Conservation (phyloP, 2,329 filamentous ascomycete genomes). For the Rasamsonia emersonii region DNA sequence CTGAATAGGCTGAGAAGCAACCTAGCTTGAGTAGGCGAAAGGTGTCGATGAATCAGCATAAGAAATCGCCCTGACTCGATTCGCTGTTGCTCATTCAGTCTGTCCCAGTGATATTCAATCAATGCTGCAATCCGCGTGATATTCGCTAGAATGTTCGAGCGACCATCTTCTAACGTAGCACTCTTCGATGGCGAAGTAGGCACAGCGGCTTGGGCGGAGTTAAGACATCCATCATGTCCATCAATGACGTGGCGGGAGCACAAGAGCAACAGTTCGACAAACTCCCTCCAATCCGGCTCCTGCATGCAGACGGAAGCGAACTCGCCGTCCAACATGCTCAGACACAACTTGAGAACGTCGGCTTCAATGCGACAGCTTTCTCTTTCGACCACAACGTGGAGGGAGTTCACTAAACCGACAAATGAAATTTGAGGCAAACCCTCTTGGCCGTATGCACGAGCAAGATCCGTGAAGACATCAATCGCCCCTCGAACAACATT, state of each 20-base stretch:
- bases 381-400: constrained; percentile 24
- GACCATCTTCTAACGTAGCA: constrained; percentile 25
- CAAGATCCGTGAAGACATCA: constrained; percentile 32
- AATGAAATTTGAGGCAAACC: constrained; percentile 31
- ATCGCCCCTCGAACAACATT: constrained; percentile 33
- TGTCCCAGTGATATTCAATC: constrained; percentile 30
- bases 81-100: constrained; percentile 26
- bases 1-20: constrained; percentile 28
- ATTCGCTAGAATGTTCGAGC: constrained; percentile 29
- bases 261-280: constrained; percentile 23
- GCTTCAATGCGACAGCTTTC: constrained; percentile 31
- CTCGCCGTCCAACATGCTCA: constrained; percentile 32
- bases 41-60: constrained; percentile 25
- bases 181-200: constrained; percentile 15
- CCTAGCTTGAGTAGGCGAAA: constrained; percentile 31
- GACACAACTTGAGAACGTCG: constrained; percentile 32
- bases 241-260: constrained; percentile 27
- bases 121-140: constrained; percentile 28
- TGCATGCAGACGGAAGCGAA: constrained; percentile 22
- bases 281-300: constrained; percentile 24
- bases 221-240: constrained; percentile 15
- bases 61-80: constrained; percentile 28
- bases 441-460: constrained; percentile 31
- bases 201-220: constrained; percentile 6
- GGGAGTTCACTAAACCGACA: constrained; percentile 26